Evolutionary conservation across 257 asterid genomes (phyloP).

Genomic region (Salvia rosmarinus): DNA sequence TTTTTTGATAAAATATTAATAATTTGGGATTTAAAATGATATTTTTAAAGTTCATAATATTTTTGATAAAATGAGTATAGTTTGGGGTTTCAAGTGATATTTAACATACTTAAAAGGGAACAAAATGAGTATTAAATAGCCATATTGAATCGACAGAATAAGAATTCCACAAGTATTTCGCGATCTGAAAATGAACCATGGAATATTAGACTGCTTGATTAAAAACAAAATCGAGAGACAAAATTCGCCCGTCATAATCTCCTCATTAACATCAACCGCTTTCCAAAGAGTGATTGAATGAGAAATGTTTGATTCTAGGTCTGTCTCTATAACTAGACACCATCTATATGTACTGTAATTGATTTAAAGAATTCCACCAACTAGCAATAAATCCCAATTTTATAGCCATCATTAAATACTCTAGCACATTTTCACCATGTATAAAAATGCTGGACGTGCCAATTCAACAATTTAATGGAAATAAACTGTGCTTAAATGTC

Average conservation of each 20-base stretch:
- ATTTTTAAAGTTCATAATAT: too few species aligned
- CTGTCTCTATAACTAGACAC: not conserved
- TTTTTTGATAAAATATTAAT: too few species aligned
- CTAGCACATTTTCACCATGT: not conserved
- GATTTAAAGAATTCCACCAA: not conserved
- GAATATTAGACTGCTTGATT: not conserved
- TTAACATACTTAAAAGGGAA: too few species aligned
- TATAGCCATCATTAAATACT: slow-evolving; percentile 24
- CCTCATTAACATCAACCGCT: not conserved
- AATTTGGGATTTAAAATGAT: too few species aligned
- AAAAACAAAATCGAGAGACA: not conserved
- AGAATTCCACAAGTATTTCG: too few species aligned
- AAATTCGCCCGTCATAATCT: too few species aligned
- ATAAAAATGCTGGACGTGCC: not conserved
- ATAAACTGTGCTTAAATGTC: slow-evolving; percentile 10
- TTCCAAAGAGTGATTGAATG: not conserved
- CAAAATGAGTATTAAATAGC: too few species aligned
- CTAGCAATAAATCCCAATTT: slow-evolving; percentile 5
- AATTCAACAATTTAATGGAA: not conserved
- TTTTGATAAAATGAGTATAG: too few species aligned
- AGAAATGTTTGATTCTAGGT: not conserved
- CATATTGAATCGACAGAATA: too few species aligned
- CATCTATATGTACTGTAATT: not conserved
- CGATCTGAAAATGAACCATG: too few species aligned
- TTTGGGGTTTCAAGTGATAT: too few species aligned